These are phyloP conservation scores for Auricularia auricula-judae DNA, from an alignment of 768 basidiomycete genomes.

Conservation along the genomic window DNA sequence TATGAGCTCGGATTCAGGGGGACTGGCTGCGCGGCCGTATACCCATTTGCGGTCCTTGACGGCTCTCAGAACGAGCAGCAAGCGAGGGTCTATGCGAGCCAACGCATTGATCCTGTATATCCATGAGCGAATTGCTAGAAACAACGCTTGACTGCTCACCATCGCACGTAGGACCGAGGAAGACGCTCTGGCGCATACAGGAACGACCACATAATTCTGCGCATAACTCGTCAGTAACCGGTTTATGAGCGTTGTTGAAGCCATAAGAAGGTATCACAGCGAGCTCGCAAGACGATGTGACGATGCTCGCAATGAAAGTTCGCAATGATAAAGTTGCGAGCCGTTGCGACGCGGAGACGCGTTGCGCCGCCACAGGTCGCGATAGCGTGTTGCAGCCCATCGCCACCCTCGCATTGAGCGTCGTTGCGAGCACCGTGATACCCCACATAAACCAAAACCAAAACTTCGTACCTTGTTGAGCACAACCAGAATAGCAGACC, in stretches of 20 bases:
- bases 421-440: constrained; percentile 2
- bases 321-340: no score
- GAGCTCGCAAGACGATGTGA: no score
- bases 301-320: no score
- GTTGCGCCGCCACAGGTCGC: no score
- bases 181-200: constrained; percentile 68
- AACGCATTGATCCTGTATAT: constrained; percentile 48
- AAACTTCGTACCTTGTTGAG: constrained; percentile 50
- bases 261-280: background rate
- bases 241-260: background rate
- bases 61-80: constrained; percentile 42
- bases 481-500: constrained; percentile 67
- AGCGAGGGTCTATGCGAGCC: constrained; percentile 52
- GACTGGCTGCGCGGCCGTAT: constrained; percentile 35
- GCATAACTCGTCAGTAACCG: background rate
- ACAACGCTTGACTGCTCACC: constrained; percentile 16
- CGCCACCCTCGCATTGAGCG: no score
- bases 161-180: constrained; percentile 53
- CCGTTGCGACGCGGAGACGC: no score
- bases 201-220: constrained; percentile 84
- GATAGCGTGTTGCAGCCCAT: no score
- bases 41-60: constrained; percentile 49
- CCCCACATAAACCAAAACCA: constrained; percentile 2
- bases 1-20: constrained; percentile 28
- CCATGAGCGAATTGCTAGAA: background rate